phyloP scores from a whole-genome alignment of 2,329 filamentous ascomycete species.

The Ophiocordyceps sinensis region DNA sequence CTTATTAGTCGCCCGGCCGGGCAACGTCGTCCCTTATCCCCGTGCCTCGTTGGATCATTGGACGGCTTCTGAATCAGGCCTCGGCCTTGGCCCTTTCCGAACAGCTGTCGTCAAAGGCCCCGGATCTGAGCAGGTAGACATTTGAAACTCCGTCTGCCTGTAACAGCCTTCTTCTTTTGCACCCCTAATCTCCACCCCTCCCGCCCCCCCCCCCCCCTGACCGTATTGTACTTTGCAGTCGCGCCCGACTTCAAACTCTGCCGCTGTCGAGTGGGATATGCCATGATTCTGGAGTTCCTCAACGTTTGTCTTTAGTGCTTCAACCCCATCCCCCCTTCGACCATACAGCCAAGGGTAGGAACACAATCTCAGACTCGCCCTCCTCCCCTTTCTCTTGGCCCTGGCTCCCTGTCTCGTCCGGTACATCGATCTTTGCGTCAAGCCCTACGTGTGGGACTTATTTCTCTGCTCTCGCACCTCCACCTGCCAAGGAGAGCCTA shows the following conservation, averaged over 20 bases:
- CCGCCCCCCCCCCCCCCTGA: neutral
- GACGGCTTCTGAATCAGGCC: constrained; percentile 2
- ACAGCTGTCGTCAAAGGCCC: neutral
- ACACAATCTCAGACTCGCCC: neutral
- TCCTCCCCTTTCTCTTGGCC: neutral
- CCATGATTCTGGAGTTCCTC: neutral
- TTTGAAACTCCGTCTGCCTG: neutral
- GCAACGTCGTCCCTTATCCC: neutral
- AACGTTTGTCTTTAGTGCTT: neutral
- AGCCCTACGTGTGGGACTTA: too few species aligned
- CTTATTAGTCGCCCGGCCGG: constrained; percentile 3
- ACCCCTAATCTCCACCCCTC: neutral
- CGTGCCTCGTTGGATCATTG: neutral
- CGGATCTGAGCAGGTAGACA: neutral
- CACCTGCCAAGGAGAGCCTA: too few species aligned
- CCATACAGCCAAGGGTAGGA: neutral
- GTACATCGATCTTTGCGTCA: neutral
- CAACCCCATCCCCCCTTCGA: neutral
- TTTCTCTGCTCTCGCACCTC: too few species aligned
- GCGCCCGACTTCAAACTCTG: neutral
- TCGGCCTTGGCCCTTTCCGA: neutral
- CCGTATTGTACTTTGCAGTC: neutral
- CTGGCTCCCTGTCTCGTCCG: neutral
- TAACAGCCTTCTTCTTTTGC: neutral
- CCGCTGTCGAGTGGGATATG: neutral